Conservation (phyloP, 75 land plant genomes). For the Cryptomeria japonica region DNA sequence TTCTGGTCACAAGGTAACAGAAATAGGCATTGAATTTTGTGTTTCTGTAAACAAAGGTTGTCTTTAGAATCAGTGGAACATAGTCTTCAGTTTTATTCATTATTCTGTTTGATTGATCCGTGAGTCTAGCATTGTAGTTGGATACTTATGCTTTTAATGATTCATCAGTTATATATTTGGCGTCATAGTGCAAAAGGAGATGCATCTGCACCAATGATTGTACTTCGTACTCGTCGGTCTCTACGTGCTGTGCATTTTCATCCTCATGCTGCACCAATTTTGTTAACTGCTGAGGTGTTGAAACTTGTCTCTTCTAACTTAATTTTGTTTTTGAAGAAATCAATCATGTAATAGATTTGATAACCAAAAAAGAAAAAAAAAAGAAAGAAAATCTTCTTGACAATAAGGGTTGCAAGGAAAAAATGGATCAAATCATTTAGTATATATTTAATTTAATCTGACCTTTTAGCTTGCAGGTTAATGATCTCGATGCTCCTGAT, state of each 20-base stretch:
- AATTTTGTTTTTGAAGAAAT: background rate
- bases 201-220: slow-evolving; percentile 57
- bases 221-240: slow-evolving; percentile 85
- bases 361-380: background rate
- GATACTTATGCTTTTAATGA: background rate
- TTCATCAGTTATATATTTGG: slow-evolving; percentile 86
- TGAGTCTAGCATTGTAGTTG: background rate
- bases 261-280: slow-evolving; percentile 83
- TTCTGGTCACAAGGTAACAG: slow-evolving; percentile 85
- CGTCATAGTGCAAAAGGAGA: slow-evolving; percentile 81
- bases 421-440: background rate
- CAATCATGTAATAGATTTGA: background rate
- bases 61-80: background rate
- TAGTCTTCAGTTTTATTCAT: background rate
- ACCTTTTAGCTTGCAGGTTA: slow-evolving; percentile 13
- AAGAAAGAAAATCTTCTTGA: background rate
- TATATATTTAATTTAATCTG: background rate
- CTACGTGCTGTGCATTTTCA: slow-evolving; percentile 98
- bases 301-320: background rate
- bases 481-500: slow-evolving; percentile 50
- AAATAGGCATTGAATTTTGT: background rate
- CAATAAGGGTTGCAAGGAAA: background rate
- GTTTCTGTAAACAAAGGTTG: background rate
- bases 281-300: slow-evolving; percentile 90
- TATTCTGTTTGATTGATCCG: background rate